Percentiles rank a stretch among this genome's conserved stretches.
Evolutionary conservation across 306 rosid genomes (phyloP).

Genomic region (Inga oerstediana): DNA sequence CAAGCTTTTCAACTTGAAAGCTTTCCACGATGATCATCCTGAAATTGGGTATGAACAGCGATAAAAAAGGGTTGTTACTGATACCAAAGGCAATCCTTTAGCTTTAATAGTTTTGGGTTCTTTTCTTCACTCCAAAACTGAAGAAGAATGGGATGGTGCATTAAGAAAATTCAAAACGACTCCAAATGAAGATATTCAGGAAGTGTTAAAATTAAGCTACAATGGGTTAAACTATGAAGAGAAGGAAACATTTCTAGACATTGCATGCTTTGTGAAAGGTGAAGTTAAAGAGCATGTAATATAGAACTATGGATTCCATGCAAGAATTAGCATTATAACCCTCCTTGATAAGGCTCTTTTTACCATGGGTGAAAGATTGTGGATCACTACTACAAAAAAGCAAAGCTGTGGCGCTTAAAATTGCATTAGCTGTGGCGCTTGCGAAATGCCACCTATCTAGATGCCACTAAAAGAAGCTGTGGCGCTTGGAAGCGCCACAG

Average conservation of each 20-base stretch:
- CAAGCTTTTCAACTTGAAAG: constrained; percentile 31
- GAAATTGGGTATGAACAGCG: neutral
- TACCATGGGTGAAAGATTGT: neutral
- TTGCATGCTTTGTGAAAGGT: constrained; percentile 35
- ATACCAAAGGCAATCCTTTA: constrained; percentile 10
- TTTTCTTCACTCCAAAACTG: neutral
- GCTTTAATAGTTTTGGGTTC: constrained; percentile 20
- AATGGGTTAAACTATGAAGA: neutral
- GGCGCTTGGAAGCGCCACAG: too few species aligned
- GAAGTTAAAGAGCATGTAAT: neutral
- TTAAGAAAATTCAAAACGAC: neutral
- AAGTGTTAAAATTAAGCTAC: neutral
- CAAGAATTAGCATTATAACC: neutral
- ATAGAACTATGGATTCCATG: neutral
- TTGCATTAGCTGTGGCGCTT: too few species aligned
- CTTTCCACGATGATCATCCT: constrained; percentile 18
- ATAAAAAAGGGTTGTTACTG: neutral
- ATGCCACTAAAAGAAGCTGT: too few species aligned
- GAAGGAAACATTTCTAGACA: constrained; percentile 22
- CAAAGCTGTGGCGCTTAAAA: too few species aligned
- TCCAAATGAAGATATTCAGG: neutral
- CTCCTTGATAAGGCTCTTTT: constrained; percentile 26
- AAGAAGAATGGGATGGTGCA: neutral
- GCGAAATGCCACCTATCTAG: too few species aligned
- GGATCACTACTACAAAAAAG: too few species aligned